A percentile compares a stretch with the other conserved stretches of the same genome.
Evolutionary conservation across 805 yeast genomes (phyloP).

Genomic region (Saccharomycopsis fibuligera): DNA sequence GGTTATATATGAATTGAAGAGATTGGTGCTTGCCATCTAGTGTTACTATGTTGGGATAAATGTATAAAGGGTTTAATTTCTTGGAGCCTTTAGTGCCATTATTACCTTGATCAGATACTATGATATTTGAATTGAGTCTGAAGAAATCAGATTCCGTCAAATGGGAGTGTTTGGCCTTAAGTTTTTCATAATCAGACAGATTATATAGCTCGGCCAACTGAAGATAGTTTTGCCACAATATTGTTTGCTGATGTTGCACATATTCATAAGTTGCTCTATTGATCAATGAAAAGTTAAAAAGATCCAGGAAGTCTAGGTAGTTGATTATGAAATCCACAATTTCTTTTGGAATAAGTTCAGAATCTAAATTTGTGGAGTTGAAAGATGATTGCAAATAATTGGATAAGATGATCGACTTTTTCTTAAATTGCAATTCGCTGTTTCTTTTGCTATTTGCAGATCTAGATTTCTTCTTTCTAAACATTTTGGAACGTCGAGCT

Average conservation of each 20-base stretch:
- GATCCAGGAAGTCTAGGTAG: constrained; percentile 14
- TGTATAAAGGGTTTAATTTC: constrained; percentile 13
- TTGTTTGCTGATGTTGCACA: constrained; percentile 11
- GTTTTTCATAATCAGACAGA: constrained; percentile 1
- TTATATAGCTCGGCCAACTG: constrained; percentile 10
- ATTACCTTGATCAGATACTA: neutral
- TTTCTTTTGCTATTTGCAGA: neutral
- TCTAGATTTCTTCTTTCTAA: neutral
- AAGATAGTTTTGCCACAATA: constrained; percentile 15
- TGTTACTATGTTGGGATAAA: constrained; percentile 11
- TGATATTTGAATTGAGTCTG: constrained; percentile 8
- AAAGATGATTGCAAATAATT: constrained; percentile 16
- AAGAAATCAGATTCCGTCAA: constrained; percentile 12
- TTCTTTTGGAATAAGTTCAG: constrained; percentile 6
- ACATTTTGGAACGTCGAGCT: too few relatives aligned
- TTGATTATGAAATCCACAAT: constrained; percentile 15
- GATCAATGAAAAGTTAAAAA: constrained; percentile 13
- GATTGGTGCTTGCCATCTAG: constrained; percentile 1
- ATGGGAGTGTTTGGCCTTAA: constrained; percentile 4
- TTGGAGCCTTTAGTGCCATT: neutral
- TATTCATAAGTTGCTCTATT: constrained; percentile 18
- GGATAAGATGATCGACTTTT: constrained; percentile 17
- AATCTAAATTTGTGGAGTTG: neutral
- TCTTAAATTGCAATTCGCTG: constrained; percentile 13
- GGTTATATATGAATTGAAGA: constrained; percentile 20